Percentiles rank a stretch among this genome's conserved stretches.
These are phyloP conservation scores for Serendipita sp. DNA, from an alignment of 768 basidiomycete genomes.

Conservation along the genomic window DNA sequence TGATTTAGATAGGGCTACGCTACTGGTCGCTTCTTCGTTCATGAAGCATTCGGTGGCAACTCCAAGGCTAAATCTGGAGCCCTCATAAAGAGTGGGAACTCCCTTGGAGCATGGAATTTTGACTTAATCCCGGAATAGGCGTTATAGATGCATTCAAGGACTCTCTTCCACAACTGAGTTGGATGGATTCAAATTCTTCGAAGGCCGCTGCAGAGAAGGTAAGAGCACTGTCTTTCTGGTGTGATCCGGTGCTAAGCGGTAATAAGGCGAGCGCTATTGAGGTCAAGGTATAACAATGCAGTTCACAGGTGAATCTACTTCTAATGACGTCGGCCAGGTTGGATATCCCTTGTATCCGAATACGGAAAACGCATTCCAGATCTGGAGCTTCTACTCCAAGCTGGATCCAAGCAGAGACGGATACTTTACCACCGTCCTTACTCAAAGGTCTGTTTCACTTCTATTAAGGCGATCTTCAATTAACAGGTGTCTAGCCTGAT, in stretches of 20 bases:
- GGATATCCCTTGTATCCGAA: slow-evolving; percentile 85
- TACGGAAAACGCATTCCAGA: slow-evolving; percentile 49
- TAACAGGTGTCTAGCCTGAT: slow-evolving; percentile 29
- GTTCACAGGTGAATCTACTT: no score
- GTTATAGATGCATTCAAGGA: slow-evolving; percentile 72
- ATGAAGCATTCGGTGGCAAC: slow-evolving; percentile 62
- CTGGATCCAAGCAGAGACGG: slow-evolving; percentile 48
- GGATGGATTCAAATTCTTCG: slow-evolving; percentile 84
- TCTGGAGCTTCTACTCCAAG: slow-evolving; percentile 57
- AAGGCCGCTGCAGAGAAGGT: slow-evolving; percentile 76
- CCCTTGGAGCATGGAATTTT: not conserved
- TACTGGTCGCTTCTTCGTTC: slow-evolving; percentile 50
- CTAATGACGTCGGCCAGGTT: slow-evolving; percentile 24
- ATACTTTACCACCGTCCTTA: slow-evolving; percentile 77
- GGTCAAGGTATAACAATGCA: slow-evolving; percentile 35
- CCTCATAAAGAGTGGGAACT: slow-evolving; percentile 53
- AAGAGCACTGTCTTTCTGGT: slow-evolving; percentile 8
- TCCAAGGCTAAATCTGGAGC: slow-evolving; percentile 67
- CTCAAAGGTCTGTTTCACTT: slow-evolving; percentile 33
- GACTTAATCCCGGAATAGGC: slow-evolving; percentile 25
- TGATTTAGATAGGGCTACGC: slow-evolving; percentile 18
- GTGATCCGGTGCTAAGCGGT: not conserved
- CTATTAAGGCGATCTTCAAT: not conserved
- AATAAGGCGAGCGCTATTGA: slow-evolving; percentile 59
- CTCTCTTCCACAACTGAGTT: slow-evolving; percentile 56